Evolutionary conservation across 345 rosid species (phyloP).

Genomic region (Iberis pinnata): DNA sequence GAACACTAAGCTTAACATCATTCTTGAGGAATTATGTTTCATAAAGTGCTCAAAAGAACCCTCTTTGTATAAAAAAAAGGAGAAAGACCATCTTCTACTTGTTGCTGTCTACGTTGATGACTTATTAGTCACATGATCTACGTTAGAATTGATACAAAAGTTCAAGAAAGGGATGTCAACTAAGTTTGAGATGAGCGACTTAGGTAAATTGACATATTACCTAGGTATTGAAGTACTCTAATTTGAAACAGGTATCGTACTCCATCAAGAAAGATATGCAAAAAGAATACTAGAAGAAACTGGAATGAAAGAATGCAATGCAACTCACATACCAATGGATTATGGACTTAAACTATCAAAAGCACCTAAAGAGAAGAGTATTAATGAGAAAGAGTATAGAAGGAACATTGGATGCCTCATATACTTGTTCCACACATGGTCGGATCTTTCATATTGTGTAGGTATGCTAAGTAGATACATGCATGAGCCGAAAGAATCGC

Average conservation of each 20-base stretch:
- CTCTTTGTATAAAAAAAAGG: not conserved
- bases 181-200: not conserved
- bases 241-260: not conserved
- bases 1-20: not conserved
- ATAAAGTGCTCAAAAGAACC: not conserved
- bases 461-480: not conserved
- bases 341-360: not conserved
- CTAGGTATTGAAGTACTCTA: not conserved
- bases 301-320: not conserved
- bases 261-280: not conserved
- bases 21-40: not conserved
- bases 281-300: not conserved
- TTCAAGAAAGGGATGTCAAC: not conserved
- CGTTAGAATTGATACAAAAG: accelerated
- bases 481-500: not conserved
- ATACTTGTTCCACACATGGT: not conserved
- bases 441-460: not conserved
- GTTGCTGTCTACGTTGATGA: not conserved
- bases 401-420: not conserved
- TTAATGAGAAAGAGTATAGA: not conserved
- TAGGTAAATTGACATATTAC: not conserved
- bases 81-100: not conserved
- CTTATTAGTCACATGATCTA: not conserved
- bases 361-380: not conserved
- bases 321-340: not conserved